A percentile compares a stretch with the other conserved stretches of the same genome.
phyloP scores from a whole-genome alignment of 1,284 basidiomycete genomes.

The Psilocybe mexicana region DNA sequence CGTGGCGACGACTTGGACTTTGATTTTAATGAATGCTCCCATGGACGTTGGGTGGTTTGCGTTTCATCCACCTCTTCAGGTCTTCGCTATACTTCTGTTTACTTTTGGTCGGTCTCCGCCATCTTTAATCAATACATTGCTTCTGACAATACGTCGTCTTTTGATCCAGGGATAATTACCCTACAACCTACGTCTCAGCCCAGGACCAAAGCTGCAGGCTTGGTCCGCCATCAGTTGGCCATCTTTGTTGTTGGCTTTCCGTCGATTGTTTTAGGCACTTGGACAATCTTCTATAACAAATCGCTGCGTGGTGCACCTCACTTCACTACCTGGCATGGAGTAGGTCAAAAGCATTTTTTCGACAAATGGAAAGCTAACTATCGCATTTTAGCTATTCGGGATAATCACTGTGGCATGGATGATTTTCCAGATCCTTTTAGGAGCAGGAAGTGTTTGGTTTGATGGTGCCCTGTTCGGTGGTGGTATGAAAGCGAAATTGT shows the following conservation, averaged over 20 bases:
- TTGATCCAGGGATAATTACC: constrained; percentile 62
- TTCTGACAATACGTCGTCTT: background rate
- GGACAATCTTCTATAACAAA: constrained; percentile 60
- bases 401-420: constrained; percentile 56
- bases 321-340: constrained; percentile 69
- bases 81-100: constrained; percentile 52
- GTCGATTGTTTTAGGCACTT: constrained; percentile 53
- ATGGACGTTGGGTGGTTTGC: constrained; percentile 57
- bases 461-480: constrained; percentile 64
- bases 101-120: constrained; percentile 51
- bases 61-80: constrained; percentile 65
- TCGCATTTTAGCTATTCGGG: constrained; percentile 50
- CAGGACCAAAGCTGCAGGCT: constrained; percentile 62
- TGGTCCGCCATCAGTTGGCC: constrained; percentile 62
- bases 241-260: constrained; percentile 55
- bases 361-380: constrained; percentile 6
- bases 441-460: constrained; percentile 71
- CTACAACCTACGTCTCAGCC: constrained; percentile 73
- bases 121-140: background rate
- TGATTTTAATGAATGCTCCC: constrained; percentile 52
- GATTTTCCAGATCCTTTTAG: constrained; percentile 52
- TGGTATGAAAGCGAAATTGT: constrained; percentile 57
- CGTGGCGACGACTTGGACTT: constrained; percentile 41
- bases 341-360: constrained; percentile 34
- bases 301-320: constrained; percentile 44